Evolutionary conservation across 345 rosid genomes (phyloP).

Genomic region (Adansonia digitata): DNA sequence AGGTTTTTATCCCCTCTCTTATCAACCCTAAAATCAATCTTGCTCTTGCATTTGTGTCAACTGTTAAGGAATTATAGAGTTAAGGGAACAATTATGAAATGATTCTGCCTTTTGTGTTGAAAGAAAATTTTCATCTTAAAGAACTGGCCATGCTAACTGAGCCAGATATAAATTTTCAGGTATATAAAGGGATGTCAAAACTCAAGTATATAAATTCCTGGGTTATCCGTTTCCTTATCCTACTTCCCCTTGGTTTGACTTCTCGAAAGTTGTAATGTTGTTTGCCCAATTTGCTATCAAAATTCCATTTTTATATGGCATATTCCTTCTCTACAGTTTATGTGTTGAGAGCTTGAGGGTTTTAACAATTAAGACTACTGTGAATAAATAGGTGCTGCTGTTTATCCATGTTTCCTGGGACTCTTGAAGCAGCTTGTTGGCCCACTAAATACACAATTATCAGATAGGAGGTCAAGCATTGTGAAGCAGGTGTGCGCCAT

Average conservation of each 20-base stretch:
- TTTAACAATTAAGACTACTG: neutral
- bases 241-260: neutral
- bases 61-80: neutral
- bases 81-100: neutral
- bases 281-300: neutral
- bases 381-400: conserved; percentile 64
- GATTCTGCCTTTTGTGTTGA: neutral
- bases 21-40: neutral
- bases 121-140: neutral
- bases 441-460: conserved; percentile 75
- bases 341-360: neutral
- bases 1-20: conserved; percentile 39
- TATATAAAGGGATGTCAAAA: neutral
- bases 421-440: conserved; percentile 90
- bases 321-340: neutral
- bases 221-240: neutral
- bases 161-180: neutral
- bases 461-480: conserved; percentile 92
- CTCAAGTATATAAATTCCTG: neutral
- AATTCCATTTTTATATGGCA: neutral
- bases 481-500: conserved; percentile 75
- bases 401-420: conserved; percentile 79
- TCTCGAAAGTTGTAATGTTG: neutral
- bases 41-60: neutral
- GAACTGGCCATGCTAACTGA: neutral